Conservation (phyloP, 345 rosid genomes). For the Gossypium thurberi region DNA sequence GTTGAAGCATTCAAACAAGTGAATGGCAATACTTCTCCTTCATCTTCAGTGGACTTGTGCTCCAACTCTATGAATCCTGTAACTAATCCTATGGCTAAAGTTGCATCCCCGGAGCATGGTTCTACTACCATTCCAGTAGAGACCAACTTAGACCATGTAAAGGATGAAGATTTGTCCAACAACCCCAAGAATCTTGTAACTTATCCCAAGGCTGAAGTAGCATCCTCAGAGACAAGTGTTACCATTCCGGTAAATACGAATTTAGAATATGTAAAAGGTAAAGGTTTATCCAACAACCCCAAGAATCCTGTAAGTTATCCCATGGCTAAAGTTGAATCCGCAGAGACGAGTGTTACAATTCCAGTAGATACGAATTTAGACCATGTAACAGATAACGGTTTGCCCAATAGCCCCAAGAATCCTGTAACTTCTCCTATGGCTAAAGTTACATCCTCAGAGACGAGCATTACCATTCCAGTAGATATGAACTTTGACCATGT, state of each 20-base stretch:
- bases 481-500: constrained; percentile 17
- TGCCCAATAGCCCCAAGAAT: not conserved
- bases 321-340: not conserved
- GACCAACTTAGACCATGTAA: not conserved
- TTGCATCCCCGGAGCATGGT: not conserved
- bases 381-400: not conserved
- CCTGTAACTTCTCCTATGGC: constrained; percentile 5
- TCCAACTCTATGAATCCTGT: constrained; percentile 17
- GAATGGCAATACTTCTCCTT: constrained; percentile 15
- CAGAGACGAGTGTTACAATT: not conserved
- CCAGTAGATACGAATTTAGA: not conserved
- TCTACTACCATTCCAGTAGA: not conserved
- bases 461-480: constrained; percentile 10
- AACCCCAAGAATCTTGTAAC: constrained; percentile 9
- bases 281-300: not conserved
- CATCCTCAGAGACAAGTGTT: not conserved
- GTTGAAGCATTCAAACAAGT: constrained; percentile 17
- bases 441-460: constrained; percentile 16
- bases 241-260: not conserved
- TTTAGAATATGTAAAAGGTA: not conserved
- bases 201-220: not conserved
- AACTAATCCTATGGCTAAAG: not conserved
- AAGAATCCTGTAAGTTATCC: constrained; percentile 8
- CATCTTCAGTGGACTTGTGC: constrained; percentile 15
- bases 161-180: not conserved